These are phyloP conservation scores for Comarum palustre DNA, from an alignment of 306 rosid genomes.

Conservation along the genomic window DNA sequence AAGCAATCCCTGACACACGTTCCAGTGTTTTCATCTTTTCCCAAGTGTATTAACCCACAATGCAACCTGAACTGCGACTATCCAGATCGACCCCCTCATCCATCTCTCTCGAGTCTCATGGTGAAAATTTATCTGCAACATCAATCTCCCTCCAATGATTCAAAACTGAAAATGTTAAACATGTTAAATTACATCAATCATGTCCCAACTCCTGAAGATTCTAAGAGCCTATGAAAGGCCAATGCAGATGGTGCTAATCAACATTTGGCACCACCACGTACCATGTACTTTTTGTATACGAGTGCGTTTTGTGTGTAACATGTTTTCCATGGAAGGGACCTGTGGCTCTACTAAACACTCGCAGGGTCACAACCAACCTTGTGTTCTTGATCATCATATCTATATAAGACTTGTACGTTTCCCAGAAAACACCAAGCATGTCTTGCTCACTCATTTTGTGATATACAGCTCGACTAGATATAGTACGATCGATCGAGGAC, in stretches of 20 bases:
- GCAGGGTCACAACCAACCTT: not conserved
- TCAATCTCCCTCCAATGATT: no score
- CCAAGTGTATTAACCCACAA: no score
- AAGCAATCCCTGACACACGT: no score
- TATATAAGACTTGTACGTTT: not conserved
- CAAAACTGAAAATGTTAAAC: no score
- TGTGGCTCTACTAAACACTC: not conserved
- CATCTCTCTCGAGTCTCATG: no score
- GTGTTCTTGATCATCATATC: not conserved
- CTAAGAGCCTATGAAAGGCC: not conserved
- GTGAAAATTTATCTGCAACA: no score
- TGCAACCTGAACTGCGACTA: no score
- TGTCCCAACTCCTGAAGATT: not conserved
- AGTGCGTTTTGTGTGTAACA: not conserved
- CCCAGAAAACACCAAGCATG: not conserved
- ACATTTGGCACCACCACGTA: constrained; percentile 2
- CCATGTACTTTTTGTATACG: not conserved
- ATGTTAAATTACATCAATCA: not conserved
- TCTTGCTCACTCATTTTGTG: not conserved
- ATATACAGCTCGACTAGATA: not conserved
- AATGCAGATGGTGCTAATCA: not conserved
- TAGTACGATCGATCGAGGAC: not conserved
- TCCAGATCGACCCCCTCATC: no score
- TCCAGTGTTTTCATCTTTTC: no score
- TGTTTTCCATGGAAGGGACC: not conserved